A percentile compares a stretch with the other conserved stretches of the same genome.
Evolutionary conservation across 345 rosid genomes (phyloP).

Genomic region (Gossypium anomalum): DNA sequence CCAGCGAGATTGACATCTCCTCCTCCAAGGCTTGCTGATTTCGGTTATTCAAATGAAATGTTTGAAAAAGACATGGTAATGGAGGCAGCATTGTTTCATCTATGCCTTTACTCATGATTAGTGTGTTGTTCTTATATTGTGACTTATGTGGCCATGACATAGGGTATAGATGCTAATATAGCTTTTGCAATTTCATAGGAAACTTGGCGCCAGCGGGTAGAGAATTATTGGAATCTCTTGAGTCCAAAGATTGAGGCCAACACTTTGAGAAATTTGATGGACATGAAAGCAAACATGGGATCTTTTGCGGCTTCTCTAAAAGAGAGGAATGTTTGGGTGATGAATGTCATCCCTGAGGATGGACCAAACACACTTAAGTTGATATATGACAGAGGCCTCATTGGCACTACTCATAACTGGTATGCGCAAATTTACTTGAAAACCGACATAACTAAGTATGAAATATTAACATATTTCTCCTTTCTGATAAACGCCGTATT

Average conservation of each 20-base stretch:
- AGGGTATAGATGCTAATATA: constrained; percentile 3
- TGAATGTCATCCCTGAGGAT: constrained; percentile 75
- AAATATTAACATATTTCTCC: not conserved
- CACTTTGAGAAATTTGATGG: constrained; percentile 86
- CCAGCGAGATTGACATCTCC: constrained; percentile 84
- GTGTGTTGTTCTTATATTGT: not conserved
- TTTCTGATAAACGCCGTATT: not conserved
- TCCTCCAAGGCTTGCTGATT: constrained; percentile 88
- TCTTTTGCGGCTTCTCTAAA: constrained; percentile 89
- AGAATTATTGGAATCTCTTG: constrained; percentile 75
- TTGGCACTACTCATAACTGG: constrained; percentile 81
- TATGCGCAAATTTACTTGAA: constrained; percentile 23
- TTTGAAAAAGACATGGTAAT: constrained; percentile 84
- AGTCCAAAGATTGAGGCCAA: constrained; percentile 64
- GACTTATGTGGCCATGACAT: not conserved
- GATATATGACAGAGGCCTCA: constrained; percentile 82
- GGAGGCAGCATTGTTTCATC: constrained; percentile 4
- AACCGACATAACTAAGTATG: not conserved
- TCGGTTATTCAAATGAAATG: constrained; percentile 72
- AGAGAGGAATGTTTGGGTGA: constrained; percentile 84
- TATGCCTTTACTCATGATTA: not conserved
- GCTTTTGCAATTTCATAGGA: constrained; percentile 45
- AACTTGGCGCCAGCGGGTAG: constrained; percentile 66
- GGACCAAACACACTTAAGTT: constrained; percentile 81
- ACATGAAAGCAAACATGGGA: constrained; percentile 94